Conservation (phyloP, 331 rosid species). For the Quercus phellos region DNA sequence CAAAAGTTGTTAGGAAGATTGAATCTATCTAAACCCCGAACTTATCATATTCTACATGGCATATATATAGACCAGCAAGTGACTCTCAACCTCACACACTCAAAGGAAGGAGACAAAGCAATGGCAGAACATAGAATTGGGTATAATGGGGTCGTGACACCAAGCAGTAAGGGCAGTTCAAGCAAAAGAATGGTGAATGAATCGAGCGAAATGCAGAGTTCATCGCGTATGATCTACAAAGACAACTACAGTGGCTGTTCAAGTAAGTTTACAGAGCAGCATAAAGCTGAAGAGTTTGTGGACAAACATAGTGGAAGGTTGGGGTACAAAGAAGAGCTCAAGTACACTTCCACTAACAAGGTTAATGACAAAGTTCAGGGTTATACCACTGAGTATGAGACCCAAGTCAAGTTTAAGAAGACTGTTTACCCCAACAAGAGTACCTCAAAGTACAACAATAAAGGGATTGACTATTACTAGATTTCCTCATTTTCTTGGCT, state of each 20-base stretch:
- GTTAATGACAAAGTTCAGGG: not conserved
- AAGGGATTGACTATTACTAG: not conserved
- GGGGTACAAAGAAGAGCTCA: slow-evolving; percentile 5
- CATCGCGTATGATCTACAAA: not conserved
- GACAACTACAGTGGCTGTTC: not conserved
- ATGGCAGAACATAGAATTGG: too few relatives aligned
- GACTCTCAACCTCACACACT: too few relatives aligned
- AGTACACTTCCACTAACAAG: not conserved
- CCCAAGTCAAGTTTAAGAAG: not conserved
- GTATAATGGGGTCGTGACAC: not conserved
- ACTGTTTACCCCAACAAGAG: not conserved
- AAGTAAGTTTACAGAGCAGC: too few relatives aligned
- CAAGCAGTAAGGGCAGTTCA: not conserved
- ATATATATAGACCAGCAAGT: too few relatives aligned
- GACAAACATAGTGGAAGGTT: not conserved
- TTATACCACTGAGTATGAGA: not conserved
- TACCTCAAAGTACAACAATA: not conserved
- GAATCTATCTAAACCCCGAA: too few relatives aligned
- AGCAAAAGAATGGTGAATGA: not conserved
- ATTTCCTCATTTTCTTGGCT: not conserved
- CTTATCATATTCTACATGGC: too few relatives aligned
- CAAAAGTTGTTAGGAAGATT: too few relatives aligned
- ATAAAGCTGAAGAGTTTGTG: not conserved
- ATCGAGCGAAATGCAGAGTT: not conserved
- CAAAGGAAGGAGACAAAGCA: too few relatives aligned